phyloP scores from a whole-genome alignment of 208 protist genomes.

The Crithidia fasciculata region DNA sequence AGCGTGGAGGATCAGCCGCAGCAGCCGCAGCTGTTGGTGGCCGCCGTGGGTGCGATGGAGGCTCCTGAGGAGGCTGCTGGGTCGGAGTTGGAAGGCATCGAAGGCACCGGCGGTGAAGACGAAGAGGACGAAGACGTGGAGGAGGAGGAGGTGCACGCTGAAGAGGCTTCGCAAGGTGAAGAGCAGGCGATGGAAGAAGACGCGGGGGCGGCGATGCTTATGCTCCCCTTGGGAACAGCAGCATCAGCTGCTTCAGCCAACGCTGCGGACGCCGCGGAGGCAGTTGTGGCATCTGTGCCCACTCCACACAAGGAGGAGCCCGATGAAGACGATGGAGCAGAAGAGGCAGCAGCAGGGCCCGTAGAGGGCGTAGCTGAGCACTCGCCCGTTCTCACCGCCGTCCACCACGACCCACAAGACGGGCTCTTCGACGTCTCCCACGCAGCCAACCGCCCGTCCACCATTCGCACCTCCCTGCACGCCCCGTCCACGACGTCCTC shows the following conservation, averaged over 20 bases:
- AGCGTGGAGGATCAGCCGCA: background rate
- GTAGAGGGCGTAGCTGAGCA: background rate
- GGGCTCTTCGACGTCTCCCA: background rate
- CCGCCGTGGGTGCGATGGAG: background rate
- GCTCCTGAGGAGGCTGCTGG: background rate
- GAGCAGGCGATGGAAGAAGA: too few relatives aligned
- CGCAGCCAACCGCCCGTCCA: background rate
- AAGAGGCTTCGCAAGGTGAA: background rate
- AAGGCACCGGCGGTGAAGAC: background rate
- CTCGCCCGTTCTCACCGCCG: background rate
- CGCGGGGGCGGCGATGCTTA: too few relatives aligned
- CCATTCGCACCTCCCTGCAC: background rate
- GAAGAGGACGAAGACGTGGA: background rate
- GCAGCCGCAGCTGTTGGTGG: constrained; percentile 6
- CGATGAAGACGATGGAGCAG: background rate
- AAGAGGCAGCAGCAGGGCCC: too few relatives aligned
- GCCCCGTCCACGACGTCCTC: background rate
- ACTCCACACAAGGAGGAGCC: too few relatives aligned
- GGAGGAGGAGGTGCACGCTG: background rate
- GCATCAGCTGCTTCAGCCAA: too few relatives aligned
- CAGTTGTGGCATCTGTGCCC: too few relatives aligned
- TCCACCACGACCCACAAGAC: background rate
- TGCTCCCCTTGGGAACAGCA: too few relatives aligned
- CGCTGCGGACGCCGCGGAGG: too few relatives aligned
- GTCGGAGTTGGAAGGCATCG: background rate